Conservation (phyloP, 257 asterid genomes). For the Gentiana dahurica region DNA sequence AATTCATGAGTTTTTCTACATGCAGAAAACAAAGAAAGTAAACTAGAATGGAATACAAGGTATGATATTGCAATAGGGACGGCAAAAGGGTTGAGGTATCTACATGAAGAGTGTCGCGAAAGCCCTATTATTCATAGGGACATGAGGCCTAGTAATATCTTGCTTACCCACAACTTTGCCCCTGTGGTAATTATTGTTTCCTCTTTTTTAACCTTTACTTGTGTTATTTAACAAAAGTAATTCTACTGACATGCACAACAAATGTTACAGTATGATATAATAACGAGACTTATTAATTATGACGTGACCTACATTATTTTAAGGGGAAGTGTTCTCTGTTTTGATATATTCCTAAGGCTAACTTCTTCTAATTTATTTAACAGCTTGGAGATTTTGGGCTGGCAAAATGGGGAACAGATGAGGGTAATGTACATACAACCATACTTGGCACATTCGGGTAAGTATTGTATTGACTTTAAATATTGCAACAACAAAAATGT, state of each 20-base stretch:
- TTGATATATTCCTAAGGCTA: no score
- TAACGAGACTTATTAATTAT: no score
- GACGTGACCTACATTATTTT: no score
- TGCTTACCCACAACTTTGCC: constrained; percentile 70
- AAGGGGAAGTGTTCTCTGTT: no score
- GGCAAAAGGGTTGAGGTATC: constrained; percentile 70
- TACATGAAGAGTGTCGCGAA: constrained; percentile 85
- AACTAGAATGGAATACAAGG: constrained; percentile 68
- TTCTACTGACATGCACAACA: no score
- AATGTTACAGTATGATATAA: no score
- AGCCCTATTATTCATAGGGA: constrained; percentile 80
- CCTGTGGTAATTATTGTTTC: constrained; percentile 39
- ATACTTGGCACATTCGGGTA: constrained; percentile 73
- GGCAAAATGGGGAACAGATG: constrained; percentile 62
- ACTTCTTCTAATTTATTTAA: constrained; percentile 4
- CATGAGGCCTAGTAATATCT: constrained; percentile 66
- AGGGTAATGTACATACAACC: constrained; percentile 36
- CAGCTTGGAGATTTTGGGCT: constrained; percentile 83
- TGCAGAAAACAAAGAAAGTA: constrained; percentile 33
- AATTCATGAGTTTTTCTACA: background rate
- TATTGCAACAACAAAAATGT: background rate
- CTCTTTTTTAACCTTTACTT: no score
- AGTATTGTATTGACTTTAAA: constrained; percentile 19
- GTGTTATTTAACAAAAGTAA: no score
- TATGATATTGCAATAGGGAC: constrained; percentile 64